phyloP scores from a whole-genome alignment of 2,329 filamentous ascomycete species.

The Emergomyces pasteurianus region DNA sequence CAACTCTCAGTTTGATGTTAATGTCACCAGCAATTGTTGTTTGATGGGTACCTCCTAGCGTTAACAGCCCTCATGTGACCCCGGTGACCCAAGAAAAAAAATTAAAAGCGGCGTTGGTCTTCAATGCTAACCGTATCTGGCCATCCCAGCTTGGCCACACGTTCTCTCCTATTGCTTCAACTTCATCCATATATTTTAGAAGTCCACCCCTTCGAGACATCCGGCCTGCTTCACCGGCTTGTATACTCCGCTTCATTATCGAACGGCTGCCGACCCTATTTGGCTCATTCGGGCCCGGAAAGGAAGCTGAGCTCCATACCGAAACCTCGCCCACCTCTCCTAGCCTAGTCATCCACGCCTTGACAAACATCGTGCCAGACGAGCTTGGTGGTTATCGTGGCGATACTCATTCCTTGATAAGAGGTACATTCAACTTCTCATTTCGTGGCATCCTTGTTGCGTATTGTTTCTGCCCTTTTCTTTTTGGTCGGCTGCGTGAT shows the following conservation, averaged over 20 bases:
- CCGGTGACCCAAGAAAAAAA: background rate
- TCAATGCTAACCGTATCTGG: conserved; percentile 26
- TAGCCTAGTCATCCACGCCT: conserved; percentile 1
- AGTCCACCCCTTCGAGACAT: conserved; percentile 11
- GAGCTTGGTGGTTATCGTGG: conserved; percentile 27
- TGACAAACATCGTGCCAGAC: conserved; percentile 7
- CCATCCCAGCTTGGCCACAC: conserved; percentile 29
- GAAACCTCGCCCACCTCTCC: background rate
- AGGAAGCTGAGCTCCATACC: conserved; percentile 3
- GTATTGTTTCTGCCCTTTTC: conserved; percentile 7
- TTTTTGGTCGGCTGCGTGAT: background rate
- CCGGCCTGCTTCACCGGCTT: conserved; percentile 11
- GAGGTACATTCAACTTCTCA: conserved; percentile 22
- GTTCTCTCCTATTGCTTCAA: conserved; percentile 23
- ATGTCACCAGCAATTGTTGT: background rate
- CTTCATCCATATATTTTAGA: conserved; percentile 21
- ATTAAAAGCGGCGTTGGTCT: background rate
- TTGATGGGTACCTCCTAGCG: background rate
- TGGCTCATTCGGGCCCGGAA: conserved; percentile 7
- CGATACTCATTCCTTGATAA: conserved; percentile 32
- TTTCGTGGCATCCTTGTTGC: conserved; percentile 12
- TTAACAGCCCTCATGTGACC: background rate
- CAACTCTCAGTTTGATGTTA: background rate
- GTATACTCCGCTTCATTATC: conserved; percentile 1
- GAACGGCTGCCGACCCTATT: conserved; percentile 10